These are phyloP conservation scores for Lignosus rhinocerotis DNA, from an alignment of 1,284 basidiomycete species.

Conservation along the genomic window DNA sequence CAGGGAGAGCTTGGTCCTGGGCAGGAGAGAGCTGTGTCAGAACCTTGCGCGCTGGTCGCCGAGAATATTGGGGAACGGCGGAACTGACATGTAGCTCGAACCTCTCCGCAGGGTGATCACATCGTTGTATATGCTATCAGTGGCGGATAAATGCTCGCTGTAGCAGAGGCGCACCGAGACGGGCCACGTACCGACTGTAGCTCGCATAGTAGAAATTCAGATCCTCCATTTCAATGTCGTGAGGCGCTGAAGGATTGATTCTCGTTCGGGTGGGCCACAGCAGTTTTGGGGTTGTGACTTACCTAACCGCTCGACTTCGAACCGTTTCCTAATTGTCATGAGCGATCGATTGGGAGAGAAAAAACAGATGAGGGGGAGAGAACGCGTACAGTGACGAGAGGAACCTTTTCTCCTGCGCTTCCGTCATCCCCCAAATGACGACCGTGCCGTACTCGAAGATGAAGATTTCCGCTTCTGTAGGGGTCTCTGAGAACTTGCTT, in stretches of 20 bases:
- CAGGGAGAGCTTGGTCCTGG: slow-evolving; percentile 91
- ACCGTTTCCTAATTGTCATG: slow-evolving; percentile 68
- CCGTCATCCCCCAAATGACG: slow-evolving; percentile 97
- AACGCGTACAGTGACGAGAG: slow-evolving; percentile 79
- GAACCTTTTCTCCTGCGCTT: slow-evolving; percentile 88
- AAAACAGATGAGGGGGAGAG: slow-evolving; percentile 18
- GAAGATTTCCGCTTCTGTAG: slow-evolving; percentile 85
- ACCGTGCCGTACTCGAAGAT: slow-evolving; percentile 93
- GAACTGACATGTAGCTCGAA: slow-evolving; percentile 88
- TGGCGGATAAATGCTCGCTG: neutral
- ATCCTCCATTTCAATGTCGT: slow-evolving; percentile 93
- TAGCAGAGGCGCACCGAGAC: neutral
- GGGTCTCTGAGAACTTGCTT: slow-evolving; percentile 65
- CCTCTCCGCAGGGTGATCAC: slow-evolving; percentile 95
- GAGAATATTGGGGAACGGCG: neutral
- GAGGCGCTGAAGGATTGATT: slow-evolving; percentile 53
- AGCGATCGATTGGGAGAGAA: slow-evolving; percentile 5
- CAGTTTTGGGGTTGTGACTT: slow-evolving; percentile 23
- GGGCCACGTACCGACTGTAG: slow-evolving; percentile 76
- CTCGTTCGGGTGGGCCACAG: neutral
- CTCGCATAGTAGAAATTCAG: slow-evolving; percentile 97
- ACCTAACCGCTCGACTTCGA: slow-evolving; percentile 89
- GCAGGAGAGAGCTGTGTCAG: neutral
- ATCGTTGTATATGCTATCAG: slow-evolving; percentile 90
- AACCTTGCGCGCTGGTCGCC: slow-evolving; percentile 1